A percentile compares a stretch with the other conserved stretches of the same genome.
Conservation (phyloP, 768 basidiomycete species). For the Mycena vitilis region DNA sequence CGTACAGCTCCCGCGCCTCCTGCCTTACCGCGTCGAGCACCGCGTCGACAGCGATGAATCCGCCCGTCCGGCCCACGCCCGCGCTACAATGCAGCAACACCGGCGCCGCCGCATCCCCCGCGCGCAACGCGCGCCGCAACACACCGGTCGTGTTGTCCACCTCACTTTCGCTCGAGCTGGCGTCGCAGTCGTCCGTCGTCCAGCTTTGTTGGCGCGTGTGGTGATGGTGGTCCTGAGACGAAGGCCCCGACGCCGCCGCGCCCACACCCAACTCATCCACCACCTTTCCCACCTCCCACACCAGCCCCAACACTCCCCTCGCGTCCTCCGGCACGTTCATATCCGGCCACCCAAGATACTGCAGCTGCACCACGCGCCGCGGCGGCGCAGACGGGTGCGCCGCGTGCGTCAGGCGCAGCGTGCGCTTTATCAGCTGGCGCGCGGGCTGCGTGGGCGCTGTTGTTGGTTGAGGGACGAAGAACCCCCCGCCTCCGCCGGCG, state of each 20-base stretch:
- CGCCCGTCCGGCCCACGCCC: slow-evolving; percentile 94
- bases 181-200: neutral
- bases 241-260: neutral
- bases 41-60: slow-evolving; percentile 91
- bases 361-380: slow-evolving; percentile 84
- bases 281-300: slow-evolving; percentile 73
- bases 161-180: slow-evolving; percentile 42
- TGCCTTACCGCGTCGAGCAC: slow-evolving; percentile 79
- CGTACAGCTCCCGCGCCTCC: slow-evolving; percentile 57
- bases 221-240: neutral
- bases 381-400: slow-evolving; percentile 69
- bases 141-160: slow-evolving; percentile 69
- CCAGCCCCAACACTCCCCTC: slow-evolving; percentile 75
- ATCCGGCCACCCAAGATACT: slow-evolving; percentile 96
- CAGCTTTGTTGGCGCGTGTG: no score
- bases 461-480: neutral
- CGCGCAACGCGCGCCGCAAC: slow-evolving; percentile 61
- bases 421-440: slow-evolving; percentile 61
- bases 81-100: slow-evolving; percentile 92
- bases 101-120: slow-evolving; percentile 66
- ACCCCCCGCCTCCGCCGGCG: slow-evolving; percentile 6
- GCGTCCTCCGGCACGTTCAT: slow-evolving; percentile 94
- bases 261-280: slow-evolving; percentile 45
- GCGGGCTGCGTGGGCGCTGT: neutral
- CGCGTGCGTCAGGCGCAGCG: slow-evolving; percentile 75